Evolutionary conservation across 2,329 filamentous ascomycete genomes (phyloP).

Genomic region (Cordyceps tenuipes): DNA sequence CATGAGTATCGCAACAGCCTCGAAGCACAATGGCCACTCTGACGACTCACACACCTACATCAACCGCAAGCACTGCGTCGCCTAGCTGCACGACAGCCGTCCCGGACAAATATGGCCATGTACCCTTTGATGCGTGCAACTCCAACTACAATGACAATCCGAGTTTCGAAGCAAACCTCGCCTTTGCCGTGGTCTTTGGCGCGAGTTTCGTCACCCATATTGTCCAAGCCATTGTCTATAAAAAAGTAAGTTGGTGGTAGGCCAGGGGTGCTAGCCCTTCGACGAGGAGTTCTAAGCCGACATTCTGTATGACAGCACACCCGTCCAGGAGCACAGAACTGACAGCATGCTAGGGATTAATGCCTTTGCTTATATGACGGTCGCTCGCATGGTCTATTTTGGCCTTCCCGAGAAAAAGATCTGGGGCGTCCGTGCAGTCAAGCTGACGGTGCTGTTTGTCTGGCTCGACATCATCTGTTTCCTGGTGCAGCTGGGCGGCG

Average conservation of each 20-base stretch:
- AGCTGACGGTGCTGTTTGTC: slow-evolving; percentile 38
- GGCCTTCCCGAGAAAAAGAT: slow-evolving; percentile 30
- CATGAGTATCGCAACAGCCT: not conserved
- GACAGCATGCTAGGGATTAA: slow-evolving; percentile 27
- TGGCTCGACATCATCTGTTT: slow-evolving; percentile 40
- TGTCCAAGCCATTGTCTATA: slow-evolving; percentile 22
- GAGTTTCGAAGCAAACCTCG: slow-evolving; percentile 25
- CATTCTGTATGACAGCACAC: slow-evolving; percentile 11
- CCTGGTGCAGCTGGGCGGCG: slow-evolving; percentile 34
- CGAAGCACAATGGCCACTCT: slow-evolving; percentile 17
- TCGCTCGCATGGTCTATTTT: slow-evolving; percentile 31
- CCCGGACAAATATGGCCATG: slow-evolving; percentile 24
- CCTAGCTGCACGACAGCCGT: slow-evolving; percentile 24
- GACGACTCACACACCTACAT: slow-evolving; percentile 13
- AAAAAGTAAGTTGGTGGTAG: slow-evolving; percentile 18
- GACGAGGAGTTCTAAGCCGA: not conserved
- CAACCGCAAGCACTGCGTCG: slow-evolving; percentile 30
- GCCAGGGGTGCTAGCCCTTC: too few species aligned
- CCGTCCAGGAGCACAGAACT: not conserved
- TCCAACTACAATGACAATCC: slow-evolving; percentile 26
- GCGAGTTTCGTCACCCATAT: slow-evolving; percentile 21
- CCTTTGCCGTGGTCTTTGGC: slow-evolving; percentile 25
- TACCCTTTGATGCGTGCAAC: slow-evolving; percentile 25
- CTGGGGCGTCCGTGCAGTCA: slow-evolving; percentile 25
- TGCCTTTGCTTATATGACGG: slow-evolving; percentile 36